Conservation (phyloP, 139 green algal genomes). For the Desmodesmus armatus region DNA sequence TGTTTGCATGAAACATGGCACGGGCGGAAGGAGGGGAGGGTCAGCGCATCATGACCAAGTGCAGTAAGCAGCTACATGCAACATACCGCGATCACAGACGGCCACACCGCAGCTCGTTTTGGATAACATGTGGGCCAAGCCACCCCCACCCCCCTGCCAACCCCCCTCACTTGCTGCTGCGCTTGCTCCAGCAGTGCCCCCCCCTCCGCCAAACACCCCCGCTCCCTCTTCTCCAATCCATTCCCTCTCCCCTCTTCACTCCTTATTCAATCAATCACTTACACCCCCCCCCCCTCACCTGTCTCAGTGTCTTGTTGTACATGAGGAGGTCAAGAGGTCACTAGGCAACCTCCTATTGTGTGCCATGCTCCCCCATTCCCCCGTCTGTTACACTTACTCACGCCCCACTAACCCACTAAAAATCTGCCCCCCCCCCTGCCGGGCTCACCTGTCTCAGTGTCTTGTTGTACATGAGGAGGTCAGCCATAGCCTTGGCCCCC, state of each 20-base stretch:
- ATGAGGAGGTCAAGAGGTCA: conserved; percentile 97
- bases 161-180: neutral
- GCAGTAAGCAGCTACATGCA: too few species aligned
- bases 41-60: too few species aligned
- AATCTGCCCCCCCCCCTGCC: neutral
- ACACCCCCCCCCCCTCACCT: conserved; percentile 27
- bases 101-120: too few species aligned
- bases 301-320: conserved; percentile 84
- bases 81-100: too few species aligned
- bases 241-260: too few species aligned
- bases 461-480: conserved; percentile 94
- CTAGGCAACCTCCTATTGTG: too few species aligned
- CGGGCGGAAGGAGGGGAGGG: too few species aligned
- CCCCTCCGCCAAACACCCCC: too few species aligned
- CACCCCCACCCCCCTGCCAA: too few species aligned
- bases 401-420: neutral
- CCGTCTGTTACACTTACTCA: neutral
- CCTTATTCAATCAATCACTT: too few species aligned
- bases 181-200: neutral
- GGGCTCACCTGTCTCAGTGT: conserved; percentile 61
- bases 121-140: too few species aligned
- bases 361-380: neutral
- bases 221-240: too few species aligned
- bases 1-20: neutral
- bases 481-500: conserved; percentile 83